Percentiles rank a stretch among this genome's conserved stretches.
These are phyloP conservation scores for Linderniella brevidens DNA, from an alignment of 257 asterid genomes.

Conservation along the genomic window DNA sequence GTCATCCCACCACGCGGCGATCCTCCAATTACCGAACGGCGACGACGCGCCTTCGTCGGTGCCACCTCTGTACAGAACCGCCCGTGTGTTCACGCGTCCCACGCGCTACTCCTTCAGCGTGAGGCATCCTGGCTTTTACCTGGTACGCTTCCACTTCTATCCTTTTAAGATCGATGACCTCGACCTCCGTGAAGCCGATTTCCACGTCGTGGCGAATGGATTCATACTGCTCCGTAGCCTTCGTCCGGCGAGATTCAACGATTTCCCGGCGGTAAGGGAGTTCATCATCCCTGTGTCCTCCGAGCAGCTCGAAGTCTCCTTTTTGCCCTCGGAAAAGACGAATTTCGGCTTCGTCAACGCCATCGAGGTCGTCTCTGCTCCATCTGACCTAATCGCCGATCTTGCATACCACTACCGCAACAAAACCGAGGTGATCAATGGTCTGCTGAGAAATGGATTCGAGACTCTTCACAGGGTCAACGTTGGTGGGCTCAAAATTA, in stretches of 20 bases:
- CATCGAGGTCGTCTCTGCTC: conserved; percentile 76
- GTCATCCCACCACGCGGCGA: too few species aligned
- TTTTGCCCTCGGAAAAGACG: conserved; percentile 34
- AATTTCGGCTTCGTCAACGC: conserved; percentile 63
- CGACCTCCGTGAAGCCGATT: conserved; percentile 27
- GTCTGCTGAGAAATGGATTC: conserved; percentile 47
- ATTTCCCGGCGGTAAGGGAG: conserved; percentile 43
- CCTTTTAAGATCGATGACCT: conserved; percentile 11
- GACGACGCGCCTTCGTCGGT: conserved; percentile 6
- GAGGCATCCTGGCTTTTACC: conserved; percentile 36
- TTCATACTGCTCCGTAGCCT: conserved; percentile 39
- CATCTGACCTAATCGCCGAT: conserved; percentile 59
- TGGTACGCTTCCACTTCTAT: conserved; percentile 74
- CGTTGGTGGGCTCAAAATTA: conserved; percentile 80
- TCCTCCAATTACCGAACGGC: too few species aligned
- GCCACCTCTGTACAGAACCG: conserved; percentile 48
- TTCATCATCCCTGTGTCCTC: conserved; percentile 38
- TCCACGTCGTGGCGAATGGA: conserved; percentile 75
- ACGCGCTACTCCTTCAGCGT: conserved; percentile 40
- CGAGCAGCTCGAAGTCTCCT: conserved; percentile 29
- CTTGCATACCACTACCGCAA: conserved; percentile 31
- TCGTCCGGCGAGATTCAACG: conserved; percentile 12
- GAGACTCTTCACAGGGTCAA: conserved; percentile 74
- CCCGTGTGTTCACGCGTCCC: conserved; percentile 53
- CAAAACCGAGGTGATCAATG: conserved; percentile 33